These are phyloP conservation scores for Venturia carpophila DNA, from an alignment of 2,329 filamentous ascomycete genomes.

Conservation along the genomic window DNA sequence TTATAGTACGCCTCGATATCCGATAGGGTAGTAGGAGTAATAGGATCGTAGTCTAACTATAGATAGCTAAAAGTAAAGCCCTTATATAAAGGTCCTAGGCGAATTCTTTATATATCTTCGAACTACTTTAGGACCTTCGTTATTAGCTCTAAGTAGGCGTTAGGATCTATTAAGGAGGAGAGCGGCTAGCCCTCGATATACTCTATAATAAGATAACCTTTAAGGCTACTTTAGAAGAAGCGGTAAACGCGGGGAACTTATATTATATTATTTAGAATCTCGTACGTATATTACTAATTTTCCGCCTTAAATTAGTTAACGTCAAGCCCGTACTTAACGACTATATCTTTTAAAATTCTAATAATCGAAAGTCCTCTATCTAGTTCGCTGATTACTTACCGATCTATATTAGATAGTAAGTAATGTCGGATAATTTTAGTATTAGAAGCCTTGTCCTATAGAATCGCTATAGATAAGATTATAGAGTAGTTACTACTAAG, in stretches of 20 bases:
- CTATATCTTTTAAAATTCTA: slow-evolving; percentile 19
- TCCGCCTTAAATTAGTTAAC: slow-evolving; percentile 11
- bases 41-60: slow-evolving; percentile 18
- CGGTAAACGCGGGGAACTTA: slow-evolving; percentile 14
- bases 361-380: slow-evolving; percentile 20
- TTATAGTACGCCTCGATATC: slow-evolving; percentile 19
- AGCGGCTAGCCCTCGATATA: slow-evolving; percentile 17
- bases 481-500: too few species aligned
- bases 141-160: slow-evolving; percentile 16
- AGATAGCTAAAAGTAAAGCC: slow-evolving; percentile 16
- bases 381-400: slow-evolving; percentile 17
- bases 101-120: background rate
- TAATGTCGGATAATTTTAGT: slow-evolving; percentile 18
- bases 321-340: slow-evolving; percentile 19
- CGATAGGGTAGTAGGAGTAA: slow-evolving; percentile 16
- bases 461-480: background rate
- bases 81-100: slow-evolving; percentile 17
- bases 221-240: slow-evolving; percentile 8
- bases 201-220: slow-evolving; percentile 18
- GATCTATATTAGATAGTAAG: slow-evolving; percentile 17
- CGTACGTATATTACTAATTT: background rate
- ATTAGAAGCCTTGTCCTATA: background rate
- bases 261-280: background rate
- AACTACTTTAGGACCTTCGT: background rate
- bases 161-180: background rate